These are phyloP conservation scores for Casaregolazyma lundiana DNA, from an alignment of 1,139 yeast species.

Conservation along the genomic window DNA sequence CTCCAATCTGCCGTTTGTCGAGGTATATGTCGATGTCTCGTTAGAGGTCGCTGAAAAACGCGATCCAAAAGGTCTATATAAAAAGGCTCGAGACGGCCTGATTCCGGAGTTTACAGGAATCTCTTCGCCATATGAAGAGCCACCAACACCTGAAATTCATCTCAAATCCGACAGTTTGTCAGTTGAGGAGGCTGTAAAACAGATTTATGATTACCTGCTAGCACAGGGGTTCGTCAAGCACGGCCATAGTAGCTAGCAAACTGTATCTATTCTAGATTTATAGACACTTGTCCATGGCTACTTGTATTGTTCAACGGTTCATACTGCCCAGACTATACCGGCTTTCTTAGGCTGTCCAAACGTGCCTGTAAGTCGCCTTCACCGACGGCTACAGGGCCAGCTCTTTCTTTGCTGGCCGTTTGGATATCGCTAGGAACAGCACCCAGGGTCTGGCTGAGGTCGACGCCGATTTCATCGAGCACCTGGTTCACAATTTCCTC, in stretches of 20 bases:
- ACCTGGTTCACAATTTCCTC: constrained; percentile 88
- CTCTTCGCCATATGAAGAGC: constrained; percentile 94
- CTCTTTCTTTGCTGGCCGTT: constrained; percentile 26
- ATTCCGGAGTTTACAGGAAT: constrained; percentile 95
- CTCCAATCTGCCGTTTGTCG: constrained; percentile 75
- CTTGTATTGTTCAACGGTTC: too few species aligned
- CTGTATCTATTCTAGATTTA: too few species aligned
- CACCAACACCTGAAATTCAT: constrained; percentile 77
- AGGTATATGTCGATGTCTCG: constrained; percentile 89
- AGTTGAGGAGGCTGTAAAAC: constrained; percentile 75
- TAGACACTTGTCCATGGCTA: too few species aligned
- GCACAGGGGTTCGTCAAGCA: constrained; percentile 34
- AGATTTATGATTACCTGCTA: constrained; percentile 64
- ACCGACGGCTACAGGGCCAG: constrained; percentile 34
- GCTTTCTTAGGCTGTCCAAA: constrained; percentile 71
- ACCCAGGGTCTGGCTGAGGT: constrained; percentile 60
- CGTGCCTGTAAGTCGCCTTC: constrained; percentile 76
- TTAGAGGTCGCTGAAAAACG: constrained; percentile 90
- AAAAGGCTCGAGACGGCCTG: constrained; percentile 92
- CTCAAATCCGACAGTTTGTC: constrained; percentile 65
- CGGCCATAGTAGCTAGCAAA: neutral
- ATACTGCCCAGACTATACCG: constrained; percentile 14
- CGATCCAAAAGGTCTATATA: constrained; percentile 94
- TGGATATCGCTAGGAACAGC: constrained; percentile 59
- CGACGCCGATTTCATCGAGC: constrained; percentile 93